Base-by-base conservation (phyloP, 108 stramenopile genomes). In the Pseudonitzschia delicatissima region DNA sequence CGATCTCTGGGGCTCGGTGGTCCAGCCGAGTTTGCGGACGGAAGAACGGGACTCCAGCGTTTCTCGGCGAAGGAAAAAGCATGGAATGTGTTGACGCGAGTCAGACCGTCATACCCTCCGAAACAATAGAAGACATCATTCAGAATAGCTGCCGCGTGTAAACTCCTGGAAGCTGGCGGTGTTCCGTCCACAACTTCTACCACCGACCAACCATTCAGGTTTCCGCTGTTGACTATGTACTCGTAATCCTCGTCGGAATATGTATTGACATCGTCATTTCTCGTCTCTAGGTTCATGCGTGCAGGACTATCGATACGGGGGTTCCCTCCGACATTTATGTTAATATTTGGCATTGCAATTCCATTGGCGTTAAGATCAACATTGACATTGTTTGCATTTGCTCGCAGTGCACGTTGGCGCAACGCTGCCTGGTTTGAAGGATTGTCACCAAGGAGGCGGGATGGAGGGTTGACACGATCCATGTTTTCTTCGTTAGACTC, bases 71-170 rank as follows among this genome's bases (percentile, higher is more conserved):
- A 97, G 52, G 95, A 87, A 67, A 83, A 98, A 18, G 89, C 80
- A 73, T 96, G 88, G 62, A 97, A 94, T 42, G 96, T 93, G 77
- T 99, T 97, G 29, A 97, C 89, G 9, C 96, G 83, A 21, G 69
- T 45, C 11, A 77, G 65, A 17, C 97, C 97, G 59, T 95, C 91
- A 71, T 96, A 96, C 0, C 89, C 85, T 15, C 86, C 84, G 72
- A 82, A 85, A 17, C 77, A 66, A 29, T 79, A 81, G 58, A 82
- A 57, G 33, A 67, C 53, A 25, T 65, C 72, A 51, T 86, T 81
- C 66, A 78, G 52, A 48, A 74, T 29, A 3, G 91, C 96, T 7
- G 95, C 95, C 20, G 92, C 90, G 73, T 99, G 98, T 29, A 96
- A 75, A 21, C 88, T 90, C 32, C 93, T 74, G 47, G 82, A 71